These are phyloP conservation scores for Leptoxyphium fumago DNA, from an alignment of 2,329 filamentous ascomycete species.

Conservation along the genomic window DNA sequence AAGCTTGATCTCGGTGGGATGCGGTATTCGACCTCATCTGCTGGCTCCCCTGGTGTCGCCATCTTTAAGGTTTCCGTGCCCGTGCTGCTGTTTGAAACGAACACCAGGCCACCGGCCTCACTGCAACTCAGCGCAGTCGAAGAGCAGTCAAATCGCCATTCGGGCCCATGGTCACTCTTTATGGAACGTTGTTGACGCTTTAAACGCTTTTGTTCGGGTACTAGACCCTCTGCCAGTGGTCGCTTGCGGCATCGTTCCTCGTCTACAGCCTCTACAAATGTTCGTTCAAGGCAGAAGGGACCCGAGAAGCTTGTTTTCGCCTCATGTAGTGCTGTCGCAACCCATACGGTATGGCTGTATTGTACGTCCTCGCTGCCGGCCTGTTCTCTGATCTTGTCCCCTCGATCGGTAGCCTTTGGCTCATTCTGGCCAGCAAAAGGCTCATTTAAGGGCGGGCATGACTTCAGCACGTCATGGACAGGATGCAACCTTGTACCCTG, in stretches of 20 bases:
- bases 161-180: background rate
- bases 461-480: conserved; percentile 30
- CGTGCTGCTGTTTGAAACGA: no score
- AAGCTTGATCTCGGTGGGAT: conserved; percentile 36
- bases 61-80: no score
- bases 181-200: background rate
- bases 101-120: no score
- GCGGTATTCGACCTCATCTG: conserved; percentile 10
- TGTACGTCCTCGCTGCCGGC: conserved; percentile 17
- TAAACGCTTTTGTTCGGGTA: background rate
- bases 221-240: conserved; percentile 12
- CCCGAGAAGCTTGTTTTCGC: conserved; percentile 11
- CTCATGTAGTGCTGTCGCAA: conserved; percentile 25
- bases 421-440: conserved; percentile 41
- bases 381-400: conserved; percentile 26
- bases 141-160: background rate
- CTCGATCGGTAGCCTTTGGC: conserved; percentile 33
- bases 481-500: conserved; percentile 36
- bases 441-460: conserved; percentile 27
- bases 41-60: no score
- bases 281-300: background rate
- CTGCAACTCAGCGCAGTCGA: background rate
- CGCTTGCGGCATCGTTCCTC: background rate
- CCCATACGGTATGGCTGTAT: conserved; percentile 23
- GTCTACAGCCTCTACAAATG: background rate